phyloP scores from a whole-genome alignment of 1,139 yeast species.

The Tardiomyces blankii region DNA sequence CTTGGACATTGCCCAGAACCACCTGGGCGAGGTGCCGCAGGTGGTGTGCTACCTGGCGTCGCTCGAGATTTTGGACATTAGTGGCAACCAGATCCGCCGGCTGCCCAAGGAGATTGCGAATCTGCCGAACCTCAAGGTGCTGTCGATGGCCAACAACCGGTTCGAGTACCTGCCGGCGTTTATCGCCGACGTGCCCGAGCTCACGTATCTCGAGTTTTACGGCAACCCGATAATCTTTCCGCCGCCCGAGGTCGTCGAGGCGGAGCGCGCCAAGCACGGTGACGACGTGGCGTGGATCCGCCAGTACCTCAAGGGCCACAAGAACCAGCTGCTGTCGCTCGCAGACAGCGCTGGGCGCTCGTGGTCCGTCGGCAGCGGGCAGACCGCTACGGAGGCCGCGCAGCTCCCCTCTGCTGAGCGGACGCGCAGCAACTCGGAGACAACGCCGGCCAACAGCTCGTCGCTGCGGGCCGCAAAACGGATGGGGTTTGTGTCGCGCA shows the following conservation, averaged over 20 bases:
- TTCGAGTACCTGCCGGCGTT: constrained; percentile 49
- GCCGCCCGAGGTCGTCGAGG: constrained; percentile 29
- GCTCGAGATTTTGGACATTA: constrained; percentile 59
- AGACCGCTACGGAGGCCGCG: neutral
- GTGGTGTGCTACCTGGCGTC: constrained; percentile 30
- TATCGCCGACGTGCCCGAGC: constrained; percentile 39
- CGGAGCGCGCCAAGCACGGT: constrained; percentile 12
- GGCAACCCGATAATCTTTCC: constrained; percentile 55
- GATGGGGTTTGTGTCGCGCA: constrained; percentile 56
- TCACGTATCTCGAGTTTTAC: constrained; percentile 58
- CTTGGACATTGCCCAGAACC: constrained; percentile 56
- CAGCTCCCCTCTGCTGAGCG: constrained; percentile 23
- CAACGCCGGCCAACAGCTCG: neutral
- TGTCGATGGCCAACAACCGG: constrained; percentile 53
- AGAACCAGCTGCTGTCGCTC: neutral
- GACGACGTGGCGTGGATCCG: constrained; percentile 11
- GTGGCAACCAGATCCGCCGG: constrained; percentile 41
- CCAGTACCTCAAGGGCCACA: neutral
- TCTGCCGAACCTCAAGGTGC: constrained; percentile 38
- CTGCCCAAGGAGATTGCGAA: constrained; percentile 33
- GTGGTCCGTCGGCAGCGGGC: neutral
- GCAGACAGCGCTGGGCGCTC: neutral
- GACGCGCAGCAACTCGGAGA: constrained; percentile 30
- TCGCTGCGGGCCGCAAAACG: constrained; percentile 42
- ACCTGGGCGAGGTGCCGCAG: constrained; percentile 42